Conservation (phyloP, 1,139 yeast species). For the Sugiyamaella grinbergsii region DNA sequence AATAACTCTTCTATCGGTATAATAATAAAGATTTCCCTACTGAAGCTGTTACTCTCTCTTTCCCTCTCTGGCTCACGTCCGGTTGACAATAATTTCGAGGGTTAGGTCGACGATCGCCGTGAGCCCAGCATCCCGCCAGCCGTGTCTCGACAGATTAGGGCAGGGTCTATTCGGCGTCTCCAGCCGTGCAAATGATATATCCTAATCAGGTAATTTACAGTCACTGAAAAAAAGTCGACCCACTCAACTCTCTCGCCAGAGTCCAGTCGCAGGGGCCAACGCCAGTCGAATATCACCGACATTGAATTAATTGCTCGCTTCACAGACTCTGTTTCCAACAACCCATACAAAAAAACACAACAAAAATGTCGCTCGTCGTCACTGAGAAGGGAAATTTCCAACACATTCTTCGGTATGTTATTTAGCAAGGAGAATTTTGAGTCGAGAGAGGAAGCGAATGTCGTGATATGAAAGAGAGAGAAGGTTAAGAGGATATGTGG, state of each 20-base stretch:
- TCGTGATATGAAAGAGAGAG: neutral
- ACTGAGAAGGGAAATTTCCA: conserved; percentile 99
- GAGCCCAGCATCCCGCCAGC: too few species aligned
- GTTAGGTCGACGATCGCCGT: conserved; percentile 6
- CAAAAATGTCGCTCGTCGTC: conserved; percentile 91
- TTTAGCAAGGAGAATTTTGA: neutral
- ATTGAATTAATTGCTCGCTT: conserved; percentile 1
- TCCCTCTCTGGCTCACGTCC: neutral
- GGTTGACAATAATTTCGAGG: neutral
- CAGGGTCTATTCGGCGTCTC: neutral
- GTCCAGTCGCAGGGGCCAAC: neutral
- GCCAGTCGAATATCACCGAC: neutral
- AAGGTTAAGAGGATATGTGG: neutral
- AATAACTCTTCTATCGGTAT: too few species aligned
- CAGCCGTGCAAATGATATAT: too few species aligned
- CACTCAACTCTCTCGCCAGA: neutral
- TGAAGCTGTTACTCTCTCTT: too few species aligned
- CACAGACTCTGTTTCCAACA: conserved; percentile 15
- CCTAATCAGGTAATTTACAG: neutral
- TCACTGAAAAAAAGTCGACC: neutral
- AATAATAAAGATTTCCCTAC: too few species aligned
- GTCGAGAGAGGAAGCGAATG: neutral
- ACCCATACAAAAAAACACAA: conserved; percentile 8
- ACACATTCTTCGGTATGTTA: conserved; percentile 98
- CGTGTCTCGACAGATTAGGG: neutral